phyloP scores from a whole-genome alignment of 202 grass and related monocot genomes.

The Zizania palustris region DNA sequence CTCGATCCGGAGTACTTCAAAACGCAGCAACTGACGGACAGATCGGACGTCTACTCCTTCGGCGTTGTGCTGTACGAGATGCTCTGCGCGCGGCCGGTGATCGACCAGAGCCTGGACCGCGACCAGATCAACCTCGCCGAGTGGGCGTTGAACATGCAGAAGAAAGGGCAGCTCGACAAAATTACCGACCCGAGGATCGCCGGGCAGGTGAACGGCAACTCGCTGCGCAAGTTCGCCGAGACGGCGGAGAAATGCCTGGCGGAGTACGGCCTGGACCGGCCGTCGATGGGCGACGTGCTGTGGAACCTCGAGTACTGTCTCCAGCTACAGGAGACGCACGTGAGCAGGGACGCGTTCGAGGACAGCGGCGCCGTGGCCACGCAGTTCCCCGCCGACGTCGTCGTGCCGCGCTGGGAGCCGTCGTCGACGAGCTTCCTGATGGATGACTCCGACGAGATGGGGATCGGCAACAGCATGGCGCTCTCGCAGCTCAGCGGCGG shows the following conservation, averaged over 20 bases:
- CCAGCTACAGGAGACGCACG: slow-evolving; percentile 81
- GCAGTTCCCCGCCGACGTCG: slow-evolving; percentile 47
- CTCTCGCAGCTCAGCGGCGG: slow-evolving; percentile 61
- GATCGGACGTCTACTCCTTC: slow-evolving; percentile 95
- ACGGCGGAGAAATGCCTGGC: slow-evolving; percentile 65
- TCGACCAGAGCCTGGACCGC: slow-evolving; percentile 57
- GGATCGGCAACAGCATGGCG: slow-evolving; percentile 43
- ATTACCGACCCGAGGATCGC: slow-evolving; percentile 60
- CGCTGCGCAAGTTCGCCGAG: slow-evolving; percentile 81
- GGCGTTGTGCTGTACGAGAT: slow-evolving; percentile 81
- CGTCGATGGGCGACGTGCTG: slow-evolving; percentile 73
- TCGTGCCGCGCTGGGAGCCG: slow-evolving; percentile 45
- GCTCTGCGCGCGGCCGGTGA: slow-evolving; percentile 79
- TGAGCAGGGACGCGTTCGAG: slow-evolving; percentile 67
- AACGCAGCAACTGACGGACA: slow-evolving; percentile 81
- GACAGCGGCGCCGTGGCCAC: slow-evolving; percentile 57
- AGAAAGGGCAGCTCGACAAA: slow-evolving; percentile 47
- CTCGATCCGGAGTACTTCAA: slow-evolving; percentile 88
- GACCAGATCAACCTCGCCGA: slow-evolving; percentile 88
- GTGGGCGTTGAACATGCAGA: slow-evolving; percentile 61
- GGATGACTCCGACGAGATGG: slow-evolving; percentile 30
- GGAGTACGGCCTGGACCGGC: slow-evolving; percentile 65
- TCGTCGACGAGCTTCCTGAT: slow-evolving; percentile 40
- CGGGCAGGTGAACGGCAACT: slow-evolving; percentile 62
- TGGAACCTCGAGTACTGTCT: slow-evolving; percentile 97